Conservation (phyloP, 306 rosid genomes). For the Rubus idaeus region DNA sequence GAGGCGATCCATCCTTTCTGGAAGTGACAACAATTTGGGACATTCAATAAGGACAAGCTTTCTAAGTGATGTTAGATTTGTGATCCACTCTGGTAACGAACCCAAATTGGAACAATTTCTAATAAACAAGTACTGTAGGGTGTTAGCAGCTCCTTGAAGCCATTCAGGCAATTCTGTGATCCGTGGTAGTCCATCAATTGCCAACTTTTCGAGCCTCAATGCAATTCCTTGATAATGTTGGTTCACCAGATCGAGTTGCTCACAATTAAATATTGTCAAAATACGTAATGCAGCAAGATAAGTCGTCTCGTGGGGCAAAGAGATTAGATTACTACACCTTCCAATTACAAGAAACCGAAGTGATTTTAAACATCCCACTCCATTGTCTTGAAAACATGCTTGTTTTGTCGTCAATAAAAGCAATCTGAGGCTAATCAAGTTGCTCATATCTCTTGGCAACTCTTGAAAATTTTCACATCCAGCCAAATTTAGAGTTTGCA, state of each 20-base stretch:
- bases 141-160: neutral
- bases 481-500: neutral
- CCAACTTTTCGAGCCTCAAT: neutral
- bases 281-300: neutral
- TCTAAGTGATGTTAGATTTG: neutral
- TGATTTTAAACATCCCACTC: constrained; percentile 1
- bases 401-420: neutral
- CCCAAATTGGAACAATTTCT: neutral
- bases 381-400: neutral
- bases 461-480: neutral
- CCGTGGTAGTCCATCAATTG: neutral
- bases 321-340: neutral
- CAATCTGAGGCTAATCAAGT: constrained; percentile 2
- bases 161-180: constrained; percentile 1
- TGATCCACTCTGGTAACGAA: neutral
- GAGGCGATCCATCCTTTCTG: neutral
- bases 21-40: neutral
- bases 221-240: neutral
- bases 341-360: neutral
- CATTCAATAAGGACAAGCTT: neutral
- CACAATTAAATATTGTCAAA: neutral
- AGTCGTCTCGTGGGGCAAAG: neutral
- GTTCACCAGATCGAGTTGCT: neutral
- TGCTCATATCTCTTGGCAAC: neutral
- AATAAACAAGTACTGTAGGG: neutral